Conservation (phyloP, 768 basidiomycete species). For the Calocera viscosa region DNA sequence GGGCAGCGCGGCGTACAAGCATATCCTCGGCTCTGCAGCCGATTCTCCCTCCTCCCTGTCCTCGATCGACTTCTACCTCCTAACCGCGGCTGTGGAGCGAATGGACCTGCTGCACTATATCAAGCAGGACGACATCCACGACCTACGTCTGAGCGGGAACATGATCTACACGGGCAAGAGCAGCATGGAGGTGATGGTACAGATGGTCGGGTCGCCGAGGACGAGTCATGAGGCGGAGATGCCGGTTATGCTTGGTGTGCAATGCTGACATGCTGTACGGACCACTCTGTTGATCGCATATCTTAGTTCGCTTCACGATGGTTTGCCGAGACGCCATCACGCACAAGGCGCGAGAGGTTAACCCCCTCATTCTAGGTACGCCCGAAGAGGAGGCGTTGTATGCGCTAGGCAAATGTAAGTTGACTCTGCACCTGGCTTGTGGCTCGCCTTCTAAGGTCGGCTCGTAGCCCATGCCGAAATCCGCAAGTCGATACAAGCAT, state of each 20-base stretch:
- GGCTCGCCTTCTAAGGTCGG: too few species aligned
- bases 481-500: not conserved
- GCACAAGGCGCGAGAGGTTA: constrained; percentile 50
- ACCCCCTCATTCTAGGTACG: constrained; percentile 46
- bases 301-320: constrained; percentile 78
- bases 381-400: constrained; percentile 52
- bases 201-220: constrained; percentile 55
- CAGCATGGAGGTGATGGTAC: constrained; percentile 77
- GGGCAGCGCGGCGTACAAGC: constrained; percentile 72
- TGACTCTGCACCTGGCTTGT: too few species aligned
- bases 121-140: constrained; percentile 33
- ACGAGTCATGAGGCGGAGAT: constrained; percentile 33
- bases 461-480: not conserved
- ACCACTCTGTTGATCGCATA: not conserved
- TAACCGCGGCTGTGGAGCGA: constrained; percentile 75
- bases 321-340: constrained; percentile 64
- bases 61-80: constrained; percentile 46
- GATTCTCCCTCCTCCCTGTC: constrained; percentile 28
- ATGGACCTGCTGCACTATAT: constrained; percentile 55
- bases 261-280: not conserved
- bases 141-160: constrained; percentile 65
- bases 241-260: constrained; percentile 53
- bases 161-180: constrained; percentile 65
- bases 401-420: constrained; percentile 58
- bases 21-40: constrained; percentile 55